phyloP scores from a whole-genome alignment of 202 grass and related monocot genomes.

The Zoysia matrella region DNA sequence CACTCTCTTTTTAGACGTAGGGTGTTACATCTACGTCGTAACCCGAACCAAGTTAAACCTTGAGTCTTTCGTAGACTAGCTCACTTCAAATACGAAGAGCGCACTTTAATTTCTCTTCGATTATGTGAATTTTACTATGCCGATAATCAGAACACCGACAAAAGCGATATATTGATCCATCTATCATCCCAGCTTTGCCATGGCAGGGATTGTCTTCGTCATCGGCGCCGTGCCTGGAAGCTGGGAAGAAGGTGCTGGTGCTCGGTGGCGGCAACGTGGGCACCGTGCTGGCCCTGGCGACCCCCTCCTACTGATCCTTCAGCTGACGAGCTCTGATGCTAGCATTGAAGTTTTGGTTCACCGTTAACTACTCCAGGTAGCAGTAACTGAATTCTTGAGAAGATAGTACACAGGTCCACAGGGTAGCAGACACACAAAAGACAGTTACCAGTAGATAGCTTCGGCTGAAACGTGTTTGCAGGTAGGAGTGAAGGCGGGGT shows the following conservation, averaged over 20 bases:
- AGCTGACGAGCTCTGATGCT: background rate
- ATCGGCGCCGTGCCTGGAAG: slow-evolving; percentile 8
- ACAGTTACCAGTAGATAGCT: background rate
- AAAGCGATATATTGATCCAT: background rate
- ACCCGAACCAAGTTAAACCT: no score
- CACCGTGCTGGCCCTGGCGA: slow-evolving; percentile 56
- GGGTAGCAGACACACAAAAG: slow-evolving; percentile 28
- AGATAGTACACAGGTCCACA: slow-evolving; percentile 21
- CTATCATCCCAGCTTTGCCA: background rate
- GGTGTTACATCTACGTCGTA: no score
- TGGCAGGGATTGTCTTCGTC: background rate
- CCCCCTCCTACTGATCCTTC: slow-evolving; percentile 41
- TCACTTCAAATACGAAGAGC: no score
- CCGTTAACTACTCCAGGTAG: background rate
- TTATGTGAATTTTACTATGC: no score
- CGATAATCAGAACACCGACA: no score
- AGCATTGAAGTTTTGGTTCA: slow-evolving; percentile 8
- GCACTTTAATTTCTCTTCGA: background rate
- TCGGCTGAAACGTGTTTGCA: background rate
- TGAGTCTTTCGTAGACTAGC: no score
- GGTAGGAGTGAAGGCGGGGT: no score
- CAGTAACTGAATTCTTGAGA: background rate
- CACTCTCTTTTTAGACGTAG: no score
- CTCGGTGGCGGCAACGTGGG: background rate
- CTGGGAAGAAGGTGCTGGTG: background rate